Percentiles rank a stretch among this genome's conserved stretches.
Conservation (phyloP, 2,329 filamentous ascomycete genomes). For the Cucurbitaria berberidis region DNA sequence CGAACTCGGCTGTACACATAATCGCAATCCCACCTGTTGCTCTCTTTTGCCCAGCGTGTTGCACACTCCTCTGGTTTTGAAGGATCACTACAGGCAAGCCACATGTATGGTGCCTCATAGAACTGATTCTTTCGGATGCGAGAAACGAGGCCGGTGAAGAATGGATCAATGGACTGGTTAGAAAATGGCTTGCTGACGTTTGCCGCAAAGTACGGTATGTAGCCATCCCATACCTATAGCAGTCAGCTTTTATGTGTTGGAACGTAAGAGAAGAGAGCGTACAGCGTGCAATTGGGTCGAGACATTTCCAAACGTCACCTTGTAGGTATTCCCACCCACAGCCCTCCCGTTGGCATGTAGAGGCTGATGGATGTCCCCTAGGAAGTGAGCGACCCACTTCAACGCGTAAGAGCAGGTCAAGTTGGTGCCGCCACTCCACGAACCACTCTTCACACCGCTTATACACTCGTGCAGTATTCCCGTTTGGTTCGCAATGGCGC, state of each 20-base stretch:
- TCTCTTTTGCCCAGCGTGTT: conserved; percentile 47
- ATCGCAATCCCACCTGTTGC: conserved; percentile 49
- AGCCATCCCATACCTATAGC: conserved; percentile 49
- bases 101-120: conserved; percentile 43
- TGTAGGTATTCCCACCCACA: conserved; percentile 48
- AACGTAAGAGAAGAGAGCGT: conserved; percentile 10
- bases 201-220: conserved; percentile 48
- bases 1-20: conserved; percentile 45
- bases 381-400: conserved; percentile 51
- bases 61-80: conserved; percentile 43
- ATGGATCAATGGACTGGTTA: conserved; percentile 44
- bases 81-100: conserved; percentile 47
- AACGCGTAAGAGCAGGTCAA: conserved; percentile 50
- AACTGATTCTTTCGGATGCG: conserved; percentile 47
- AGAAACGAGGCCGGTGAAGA: conserved; percentile 43
- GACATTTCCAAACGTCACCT: conserved; percentile 44
- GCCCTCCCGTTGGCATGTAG: conserved; percentile 49
- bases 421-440: conserved; percentile 35
- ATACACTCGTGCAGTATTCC: conserved; percentile 48
- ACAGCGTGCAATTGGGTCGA: conserved; percentile 49
- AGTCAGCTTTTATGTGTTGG: conserved; percentile 9
- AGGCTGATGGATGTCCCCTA: conserved; percentile 52
- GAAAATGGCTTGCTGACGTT: conserved; percentile 42
- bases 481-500: conserved; percentile 52
- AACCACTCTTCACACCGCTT: conserved; percentile 31